Percentiles rank a stretch among this genome's conserved stretches.
These are phyloP conservation scores for Apophysomyces ossiformis DNA, from an alignment of 371 early-diverging fungal species.

Conservation along the genomic window DNA sequence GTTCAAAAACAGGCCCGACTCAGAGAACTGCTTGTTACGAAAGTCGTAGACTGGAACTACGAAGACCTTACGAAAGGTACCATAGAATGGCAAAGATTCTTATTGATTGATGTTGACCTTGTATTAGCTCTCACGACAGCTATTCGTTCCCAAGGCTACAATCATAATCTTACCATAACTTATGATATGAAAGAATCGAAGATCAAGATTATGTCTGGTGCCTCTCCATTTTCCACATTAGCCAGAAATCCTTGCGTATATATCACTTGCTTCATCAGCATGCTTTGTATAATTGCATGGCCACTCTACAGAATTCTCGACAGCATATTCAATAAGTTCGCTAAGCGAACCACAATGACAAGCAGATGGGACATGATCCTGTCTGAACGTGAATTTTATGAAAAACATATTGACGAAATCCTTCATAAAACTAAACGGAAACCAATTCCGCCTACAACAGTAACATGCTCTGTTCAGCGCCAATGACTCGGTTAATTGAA, in stretches of 20 bases:
- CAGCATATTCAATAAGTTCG: slow-evolving; percentile 16
- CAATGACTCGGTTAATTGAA: neutral
- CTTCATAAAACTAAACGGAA: slow-evolving; percentile 15
- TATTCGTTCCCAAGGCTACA: slow-evolving; percentile 42
- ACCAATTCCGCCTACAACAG: neutral
- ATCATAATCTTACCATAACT: slow-evolving; percentile 38
- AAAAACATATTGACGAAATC: slow-evolving; percentile 32
- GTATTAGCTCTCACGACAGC: slow-evolving; percentile 40
- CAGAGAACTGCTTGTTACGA: slow-evolving; percentile 46
- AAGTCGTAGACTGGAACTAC: slow-evolving; percentile 49
- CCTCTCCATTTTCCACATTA: slow-evolving; percentile 25
- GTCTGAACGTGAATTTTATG: slow-evolving; percentile 44
- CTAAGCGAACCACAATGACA: slow-evolving; percentile 39
- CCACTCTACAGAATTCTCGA: slow-evolving; percentile 26
- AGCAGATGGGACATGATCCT: slow-evolving; percentile 48
- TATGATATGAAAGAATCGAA: slow-evolving; percentile 37
- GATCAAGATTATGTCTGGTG: slow-evolving; percentile 35
- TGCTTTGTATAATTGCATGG: slow-evolving; percentile 40
- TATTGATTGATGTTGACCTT: neutral
- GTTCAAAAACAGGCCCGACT: slow-evolving; percentile 31
- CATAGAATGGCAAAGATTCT: neutral
- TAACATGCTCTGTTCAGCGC: neutral
- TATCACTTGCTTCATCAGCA: slow-evolving; percentile 37
- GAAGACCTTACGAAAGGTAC: slow-evolving; percentile 32
- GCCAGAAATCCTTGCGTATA: slow-evolving; percentile 28